Conservation (phyloP, 2,329 filamentous ascomycete genomes). For the Coniella vitis region DNA sequence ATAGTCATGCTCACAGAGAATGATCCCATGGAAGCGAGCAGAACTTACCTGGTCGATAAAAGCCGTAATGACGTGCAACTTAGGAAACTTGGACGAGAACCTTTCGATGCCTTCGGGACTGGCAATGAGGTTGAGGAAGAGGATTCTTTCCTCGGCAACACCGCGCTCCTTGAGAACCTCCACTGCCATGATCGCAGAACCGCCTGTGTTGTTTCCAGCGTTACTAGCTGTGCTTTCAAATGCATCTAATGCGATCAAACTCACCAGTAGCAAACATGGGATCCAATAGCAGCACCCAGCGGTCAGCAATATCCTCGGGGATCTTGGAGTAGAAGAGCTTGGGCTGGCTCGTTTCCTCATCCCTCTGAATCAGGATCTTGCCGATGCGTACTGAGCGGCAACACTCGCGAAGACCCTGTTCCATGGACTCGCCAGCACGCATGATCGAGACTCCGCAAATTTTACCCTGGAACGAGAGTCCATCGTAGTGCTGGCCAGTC, state of each 20-base stretch:
- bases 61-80: slow-evolving; percentile 84
- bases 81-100: slow-evolving; percentile 84
- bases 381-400: slow-evolving; percentile 97
- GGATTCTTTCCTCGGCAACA: slow-evolving; percentile 88
- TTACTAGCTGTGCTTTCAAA: slow-evolving; percentile 1
- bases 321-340: slow-evolving; percentile 98
- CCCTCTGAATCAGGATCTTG: slow-evolving; percentile 95
- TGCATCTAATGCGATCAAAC: slow-evolving; percentile 17
- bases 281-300: slow-evolving; percentile 91
- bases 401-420: slow-evolving; percentile 91
- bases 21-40: neutral
- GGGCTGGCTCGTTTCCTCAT: slow-evolving; percentile 88
- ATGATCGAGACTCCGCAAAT: slow-evolving; percentile 99
- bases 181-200: slow-evolving; percentile 94
- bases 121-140: slow-evolving; percentile 97
- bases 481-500: slow-evolving; percentile 79
- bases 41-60: slow-evolving; percentile 73
- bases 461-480: slow-evolving; percentile 93
- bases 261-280: slow-evolving; percentile 98
- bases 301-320: slow-evolving; percentile 81
- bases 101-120: slow-evolving; percentile 86
- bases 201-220: slow-evolving; percentile 49
- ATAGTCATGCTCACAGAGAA: neutral
- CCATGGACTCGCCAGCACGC: slow-evolving; percentile 97
- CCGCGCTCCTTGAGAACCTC: slow-evolving; percentile 85